A percentile compares a stretch with the other conserved stretches of the same genome.
Evolutionary conservation across 129 eudicot genomes (phyloP).

Genomic region (Ambrosia artemisiifolia): DNA sequence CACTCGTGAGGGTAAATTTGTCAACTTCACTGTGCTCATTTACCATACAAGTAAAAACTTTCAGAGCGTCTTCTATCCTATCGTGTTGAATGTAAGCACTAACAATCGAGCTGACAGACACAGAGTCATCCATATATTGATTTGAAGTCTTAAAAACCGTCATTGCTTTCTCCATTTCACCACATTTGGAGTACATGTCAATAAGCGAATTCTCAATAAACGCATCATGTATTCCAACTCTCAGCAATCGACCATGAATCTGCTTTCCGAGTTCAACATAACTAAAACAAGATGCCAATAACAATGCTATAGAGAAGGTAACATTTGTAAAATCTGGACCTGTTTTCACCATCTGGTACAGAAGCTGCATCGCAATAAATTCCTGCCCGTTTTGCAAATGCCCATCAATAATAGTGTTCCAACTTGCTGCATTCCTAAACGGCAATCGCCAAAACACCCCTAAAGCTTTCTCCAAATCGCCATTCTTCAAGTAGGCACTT

Average conservation of each 20-base stretch:
- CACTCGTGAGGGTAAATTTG: conserved; percentile 53
- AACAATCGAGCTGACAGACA: conserved; percentile 52
- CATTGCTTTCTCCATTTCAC: conserved; percentile 49
- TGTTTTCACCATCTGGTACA: conserved; percentile 49
- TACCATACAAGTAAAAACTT: conserved; percentile 42
- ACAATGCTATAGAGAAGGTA: conserved; percentile 66
- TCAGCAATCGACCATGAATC: conserved; percentile 49
- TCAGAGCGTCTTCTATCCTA: conserved; percentile 46
- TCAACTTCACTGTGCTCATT: conserved; percentile 41
- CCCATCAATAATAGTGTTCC: conserved; percentile 83
- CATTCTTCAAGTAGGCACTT: conserved; percentile 36
- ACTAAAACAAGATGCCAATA: conserved; percentile 44
- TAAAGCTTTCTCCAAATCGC: conserved; percentile 47
- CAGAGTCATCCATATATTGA: conserved; percentile 19
- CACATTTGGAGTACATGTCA: conserved; percentile 71
- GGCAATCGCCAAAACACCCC: conserved; percentile 52
- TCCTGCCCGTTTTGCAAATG: conserved; percentile 45
- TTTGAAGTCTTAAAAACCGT: conserved; percentile 28
- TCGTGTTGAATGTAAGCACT: conserved; percentile 51
- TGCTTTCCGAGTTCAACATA: conserved; percentile 51
- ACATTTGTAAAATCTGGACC: conserved; percentile 35
- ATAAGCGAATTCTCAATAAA: conserved; percentile 58
- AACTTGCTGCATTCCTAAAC: conserved; percentile 56
- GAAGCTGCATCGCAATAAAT: conserved; percentile 49
- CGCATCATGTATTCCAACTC: conserved; percentile 43